Evolutionary conservation across 805 yeast genomes (phyloP).

Genomic region (Metschnikowia gelsemii): DNA sequence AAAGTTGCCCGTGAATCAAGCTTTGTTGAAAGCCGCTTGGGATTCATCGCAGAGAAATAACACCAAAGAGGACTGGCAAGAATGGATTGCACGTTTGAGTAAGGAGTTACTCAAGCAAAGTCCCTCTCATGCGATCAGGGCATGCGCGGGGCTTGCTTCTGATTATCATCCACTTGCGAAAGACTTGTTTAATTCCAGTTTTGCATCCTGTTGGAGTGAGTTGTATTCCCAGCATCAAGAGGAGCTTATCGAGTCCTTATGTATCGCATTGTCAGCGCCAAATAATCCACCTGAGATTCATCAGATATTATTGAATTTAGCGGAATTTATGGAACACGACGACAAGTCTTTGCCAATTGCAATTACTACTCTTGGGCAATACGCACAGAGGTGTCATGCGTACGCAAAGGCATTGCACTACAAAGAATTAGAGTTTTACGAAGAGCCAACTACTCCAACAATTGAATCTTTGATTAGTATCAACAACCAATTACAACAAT

Average conservation of each 20-base stretch:
- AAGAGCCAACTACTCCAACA: conserved; percentile 87
- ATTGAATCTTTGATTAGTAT: conserved; percentile 90
- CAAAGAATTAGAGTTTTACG: conserved; percentile 90
- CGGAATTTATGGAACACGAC: conserved; percentile 97
- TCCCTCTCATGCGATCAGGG: conserved; percentile 90
- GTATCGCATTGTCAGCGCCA: conserved; percentile 83
- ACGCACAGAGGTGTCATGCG: conserved; percentile 94
- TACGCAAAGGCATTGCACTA: conserved; percentile 96
- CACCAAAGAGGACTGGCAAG: conserved; percentile 96
- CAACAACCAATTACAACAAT: conserved; percentile 91
- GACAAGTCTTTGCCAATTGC: conserved; percentile 91
- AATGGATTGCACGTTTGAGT: conserved; percentile 87
- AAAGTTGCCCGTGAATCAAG: conserved; percentile 68
- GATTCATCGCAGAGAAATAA: conserved; percentile 78
- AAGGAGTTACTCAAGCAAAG: conserved; percentile 86
- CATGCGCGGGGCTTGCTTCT: conserved; percentile 86
- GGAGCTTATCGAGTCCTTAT: conserved; percentile 79
- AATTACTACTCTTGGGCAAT: conserved; percentile 84
- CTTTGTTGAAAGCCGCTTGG: conserved; percentile 79
- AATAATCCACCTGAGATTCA: conserved; percentile 95
- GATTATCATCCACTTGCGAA: conserved; percentile 85
- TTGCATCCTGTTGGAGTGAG: conserved; percentile 94
- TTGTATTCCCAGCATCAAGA: conserved; percentile 86
- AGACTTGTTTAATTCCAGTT: conserved; percentile 90
- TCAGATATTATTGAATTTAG: conserved; percentile 82